Conservation (phyloP, 192 early-diverging fungal species). For the Coemansia sp. region DNA sequence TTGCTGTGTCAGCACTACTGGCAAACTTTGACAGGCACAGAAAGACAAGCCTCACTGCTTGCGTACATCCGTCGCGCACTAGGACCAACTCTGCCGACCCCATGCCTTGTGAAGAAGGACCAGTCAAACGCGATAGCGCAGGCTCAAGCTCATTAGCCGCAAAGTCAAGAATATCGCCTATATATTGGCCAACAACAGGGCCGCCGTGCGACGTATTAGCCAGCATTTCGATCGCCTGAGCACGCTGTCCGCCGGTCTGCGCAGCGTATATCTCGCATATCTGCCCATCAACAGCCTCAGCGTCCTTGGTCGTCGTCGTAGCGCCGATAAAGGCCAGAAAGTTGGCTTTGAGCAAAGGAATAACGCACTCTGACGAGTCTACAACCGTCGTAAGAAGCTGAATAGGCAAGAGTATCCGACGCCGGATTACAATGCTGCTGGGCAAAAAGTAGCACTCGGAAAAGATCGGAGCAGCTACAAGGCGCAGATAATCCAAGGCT, state of each 20-base stretch:
- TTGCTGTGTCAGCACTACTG: not conserved
- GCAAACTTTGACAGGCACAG: constrained; percentile 26
- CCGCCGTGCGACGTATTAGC: constrained; percentile 31
- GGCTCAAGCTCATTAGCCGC: constrained; percentile 21
- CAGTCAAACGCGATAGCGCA: constrained; percentile 13
- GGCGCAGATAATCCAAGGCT: constrained; percentile 27
- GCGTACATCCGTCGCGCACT: constrained; percentile 40
- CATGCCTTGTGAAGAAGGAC: not conserved
- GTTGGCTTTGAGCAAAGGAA: constrained; percentile 28
- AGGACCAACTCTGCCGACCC: constrained; percentile 36
- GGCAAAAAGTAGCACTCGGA: constrained; percentile 48
- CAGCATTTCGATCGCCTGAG: constrained; percentile 38
- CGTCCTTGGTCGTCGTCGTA: not conserved
- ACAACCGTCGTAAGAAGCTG: constrained; percentile 26
- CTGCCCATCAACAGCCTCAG: constrained; percentile 2
- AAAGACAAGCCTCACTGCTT: constrained; percentile 39
- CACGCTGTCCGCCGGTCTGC: constrained; percentile 27
- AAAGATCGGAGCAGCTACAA: constrained; percentile 33
- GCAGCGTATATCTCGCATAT: constrained; percentile 11
- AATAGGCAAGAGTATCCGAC: constrained; percentile 34
- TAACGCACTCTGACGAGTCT: constrained; percentile 16
- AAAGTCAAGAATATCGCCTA: constrained; percentile 30
- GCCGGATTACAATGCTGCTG: constrained; percentile 18
- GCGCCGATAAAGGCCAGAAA: constrained; percentile 36
- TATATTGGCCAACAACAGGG: constrained; percentile 21